Evolutionary conservation across 306 rosid species (phyloP).

Genomic region (Dryas octopetala): DNA sequence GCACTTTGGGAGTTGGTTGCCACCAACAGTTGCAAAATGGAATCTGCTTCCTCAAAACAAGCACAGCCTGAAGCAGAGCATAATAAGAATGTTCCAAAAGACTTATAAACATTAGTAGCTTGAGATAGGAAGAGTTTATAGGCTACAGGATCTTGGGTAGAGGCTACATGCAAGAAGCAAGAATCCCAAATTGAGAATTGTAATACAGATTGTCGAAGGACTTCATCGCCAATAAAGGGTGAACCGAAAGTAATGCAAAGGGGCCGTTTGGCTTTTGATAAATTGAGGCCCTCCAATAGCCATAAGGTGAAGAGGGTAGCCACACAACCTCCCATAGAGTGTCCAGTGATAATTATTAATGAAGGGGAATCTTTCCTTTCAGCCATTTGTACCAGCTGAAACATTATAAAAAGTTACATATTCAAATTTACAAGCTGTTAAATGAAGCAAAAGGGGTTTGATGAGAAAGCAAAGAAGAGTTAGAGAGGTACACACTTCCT

Average conservation of each 20-base stretch:
- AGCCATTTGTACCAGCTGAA: neutral
- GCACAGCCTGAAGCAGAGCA: conserved; percentile 42
- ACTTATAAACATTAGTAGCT: conserved; percentile 15
- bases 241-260: conserved; percentile 79
- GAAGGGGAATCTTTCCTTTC: neutral
- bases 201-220: conserved; percentile 39
- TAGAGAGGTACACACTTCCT: conserved; percentile 25
- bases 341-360: conserved; percentile 63
- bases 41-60: conserved; percentile 48
- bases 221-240: conserved; percentile 54
- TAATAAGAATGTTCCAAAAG: conserved; percentile 72
- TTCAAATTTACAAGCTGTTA: neutral
- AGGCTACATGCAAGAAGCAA: conserved; percentile 63
- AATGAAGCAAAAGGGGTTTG: too few relatives aligned
- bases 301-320: conserved; percentile 71
- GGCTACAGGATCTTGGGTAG: conserved; percentile 43
- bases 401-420: conserved; percentile 22
- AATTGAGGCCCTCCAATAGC: conserved; percentile 37
- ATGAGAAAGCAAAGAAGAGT: neutral
- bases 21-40: conserved; percentile 30
- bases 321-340: conserved; percentile 57
- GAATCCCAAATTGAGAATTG: conserved; percentile 54
- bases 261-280: conserved; percentile 42
- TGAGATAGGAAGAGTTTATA: conserved; percentile 15
- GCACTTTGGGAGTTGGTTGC: conserved; percentile 5